Percentiles rank a stretch among this genome's conserved stretches.
Evolutionary conservation across 371 early-diverging fungal genomes (phyloP).

Genomic region (Mucor piriformis): DNA sequence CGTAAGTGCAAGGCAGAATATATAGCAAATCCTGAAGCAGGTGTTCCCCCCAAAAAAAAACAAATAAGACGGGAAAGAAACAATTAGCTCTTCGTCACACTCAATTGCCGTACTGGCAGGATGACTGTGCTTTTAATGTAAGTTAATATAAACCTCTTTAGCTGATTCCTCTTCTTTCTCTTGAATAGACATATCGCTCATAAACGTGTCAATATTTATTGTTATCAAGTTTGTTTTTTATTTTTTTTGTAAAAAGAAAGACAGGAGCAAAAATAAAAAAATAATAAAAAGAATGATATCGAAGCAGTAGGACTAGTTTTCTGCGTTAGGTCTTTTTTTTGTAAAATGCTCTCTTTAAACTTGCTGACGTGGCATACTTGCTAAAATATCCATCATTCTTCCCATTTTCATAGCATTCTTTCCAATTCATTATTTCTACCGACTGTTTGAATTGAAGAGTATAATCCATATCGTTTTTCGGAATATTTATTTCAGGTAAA

Average conservation of each 20-base stretch:
- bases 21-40: too few species aligned
- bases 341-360: constrained; percentile 17
- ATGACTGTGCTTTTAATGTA: constrained; percentile 5
- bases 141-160: constrained; percentile 8
- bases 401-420: constrained; percentile 3
- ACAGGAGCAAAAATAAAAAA: too few species aligned
- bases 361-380: constrained; percentile 5
- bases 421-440: constrained; percentile 8
- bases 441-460: constrained; percentile 9
- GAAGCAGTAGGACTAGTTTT: constrained; percentile 8
- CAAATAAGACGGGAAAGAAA: too few species aligned
- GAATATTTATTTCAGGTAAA: constrained; percentile 2
- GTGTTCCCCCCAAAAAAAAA: too few species aligned
- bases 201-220: constrained; percentile 5
- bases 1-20: too few species aligned
- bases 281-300: constrained; percentile 6
- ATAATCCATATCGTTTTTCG: constrained; percentile 9
- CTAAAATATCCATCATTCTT: constrained; percentile 7
- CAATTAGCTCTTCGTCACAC: too few species aligned
- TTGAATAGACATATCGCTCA: constrained; percentile 7
- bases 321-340: constrained; percentile 12
- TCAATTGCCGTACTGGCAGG: constrained; percentile 12
- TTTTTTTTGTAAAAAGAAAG: neutral
- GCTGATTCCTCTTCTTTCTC: constrained; percentile 1
- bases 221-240: too few species aligned